These are phyloP conservation scores for Amanita fuliginea DNA, from an alignment of 768 basidiomycete species.

Conservation along the genomic window DNA sequence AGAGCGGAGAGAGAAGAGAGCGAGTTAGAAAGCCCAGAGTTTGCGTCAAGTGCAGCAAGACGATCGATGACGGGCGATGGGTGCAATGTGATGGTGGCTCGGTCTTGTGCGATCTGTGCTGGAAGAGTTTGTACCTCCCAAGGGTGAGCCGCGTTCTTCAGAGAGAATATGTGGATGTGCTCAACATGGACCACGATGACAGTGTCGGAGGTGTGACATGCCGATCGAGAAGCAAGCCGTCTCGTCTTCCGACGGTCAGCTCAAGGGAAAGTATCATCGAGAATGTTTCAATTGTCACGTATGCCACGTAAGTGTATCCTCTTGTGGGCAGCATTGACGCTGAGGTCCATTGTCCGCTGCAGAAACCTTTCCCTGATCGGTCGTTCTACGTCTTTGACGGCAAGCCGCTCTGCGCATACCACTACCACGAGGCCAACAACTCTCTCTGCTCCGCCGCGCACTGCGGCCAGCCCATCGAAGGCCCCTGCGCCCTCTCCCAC, in stretches of 20 bases:
- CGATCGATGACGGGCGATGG: conserved; percentile 76
- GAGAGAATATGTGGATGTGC: neutral
- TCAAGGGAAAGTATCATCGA: conserved; percentile 92
- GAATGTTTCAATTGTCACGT: conserved; percentile 83
- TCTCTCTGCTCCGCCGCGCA: conserved; percentile 72
- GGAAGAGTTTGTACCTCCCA: conserved; percentile 95
- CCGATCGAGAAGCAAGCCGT: conserved; percentile 90
- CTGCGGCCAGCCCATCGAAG: conserved; percentile 88
- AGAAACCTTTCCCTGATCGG: conserved; percentile 88
- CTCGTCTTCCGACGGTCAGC: conserved; percentile 83
- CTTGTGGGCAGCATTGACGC: conserved; percentile 2
- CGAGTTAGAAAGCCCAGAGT: conserved; percentile 25
- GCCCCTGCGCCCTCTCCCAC: conserved; percentile 83
- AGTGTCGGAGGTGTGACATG: conserved; percentile 82
- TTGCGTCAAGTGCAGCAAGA: conserved; percentile 61
- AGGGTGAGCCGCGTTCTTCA: conserved; percentile 41
- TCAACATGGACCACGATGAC: neutral
- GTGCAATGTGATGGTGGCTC: conserved; percentile 65
- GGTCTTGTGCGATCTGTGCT: conserved; percentile 81
- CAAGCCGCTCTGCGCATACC: conserved; percentile 83
- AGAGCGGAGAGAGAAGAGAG: conserved; percentile 16
- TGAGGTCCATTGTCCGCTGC: conserved; percentile 4
- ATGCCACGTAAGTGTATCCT: conserved; percentile 48
- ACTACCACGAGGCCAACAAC: conserved; percentile 87
- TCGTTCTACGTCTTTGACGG: conserved; percentile 88